Evolutionary conservation across 371 early-diverging fungal species (phyloP).

Genomic region (Mortierella sp.): DNA sequence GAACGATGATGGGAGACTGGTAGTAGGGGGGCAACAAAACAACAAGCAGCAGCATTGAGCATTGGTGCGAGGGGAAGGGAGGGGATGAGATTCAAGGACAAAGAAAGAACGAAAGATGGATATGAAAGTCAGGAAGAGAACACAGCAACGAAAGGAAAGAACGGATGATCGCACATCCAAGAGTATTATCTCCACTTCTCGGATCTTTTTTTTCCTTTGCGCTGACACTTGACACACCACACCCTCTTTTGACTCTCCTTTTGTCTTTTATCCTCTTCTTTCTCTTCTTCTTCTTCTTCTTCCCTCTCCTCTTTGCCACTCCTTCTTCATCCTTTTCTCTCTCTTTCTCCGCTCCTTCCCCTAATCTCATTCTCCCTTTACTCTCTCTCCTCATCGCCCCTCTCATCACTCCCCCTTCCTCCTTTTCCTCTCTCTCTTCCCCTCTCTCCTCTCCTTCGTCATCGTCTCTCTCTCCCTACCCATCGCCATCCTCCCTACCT

Average conservation of each 20-base stretch:
- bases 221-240: slow-evolving; percentile 33
- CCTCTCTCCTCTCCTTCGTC: not conserved
- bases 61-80: no score
- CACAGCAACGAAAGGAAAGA: not conserved
- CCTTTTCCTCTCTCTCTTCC: not conserved
- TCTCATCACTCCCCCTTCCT: not conserved
- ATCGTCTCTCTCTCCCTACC: not conserved
- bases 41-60: no score
- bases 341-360: not conserved
- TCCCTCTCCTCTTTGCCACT: not conserved
- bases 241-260: not conserved
- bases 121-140: not conserved
- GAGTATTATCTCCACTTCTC: no score
- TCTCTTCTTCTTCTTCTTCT: not conserved
- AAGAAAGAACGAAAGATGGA: not conserved
- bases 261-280: not conserved
- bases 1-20: not conserved
- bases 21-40: no score
- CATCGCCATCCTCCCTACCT: not conserved
- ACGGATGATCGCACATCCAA: no score
- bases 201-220: not conserved
- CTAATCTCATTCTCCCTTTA: not conserved
- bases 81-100: not conserved
- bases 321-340: not conserved
- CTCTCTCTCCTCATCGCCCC: not conserved